Evolutionary conservation across 163 green algal species (phyloP), one percentile per base, ranked within the genome.

Genomic region (Scenedesmus sp.): DNA sequence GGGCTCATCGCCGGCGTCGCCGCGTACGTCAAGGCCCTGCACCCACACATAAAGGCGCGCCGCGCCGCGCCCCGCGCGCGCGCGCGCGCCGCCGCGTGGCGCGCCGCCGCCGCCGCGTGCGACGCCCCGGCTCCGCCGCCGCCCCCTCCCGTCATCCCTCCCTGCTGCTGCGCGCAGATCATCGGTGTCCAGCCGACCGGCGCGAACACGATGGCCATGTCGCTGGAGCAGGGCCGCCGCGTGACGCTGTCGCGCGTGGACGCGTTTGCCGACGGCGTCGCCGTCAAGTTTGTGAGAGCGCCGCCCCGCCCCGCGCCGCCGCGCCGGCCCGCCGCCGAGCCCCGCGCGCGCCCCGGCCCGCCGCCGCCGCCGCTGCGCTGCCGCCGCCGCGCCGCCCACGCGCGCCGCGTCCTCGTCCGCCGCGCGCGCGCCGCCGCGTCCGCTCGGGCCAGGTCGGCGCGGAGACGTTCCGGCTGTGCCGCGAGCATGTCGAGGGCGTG

Each of bases 151-250:
- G 54, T 63, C 54, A 63, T 63, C 9, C 54, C 54, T 36, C 50
- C 10, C 34, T 53, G 60, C 63, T 24, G 24, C 28, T 42, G 15
- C 63, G 39, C 26, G 10, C 82, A 88, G 80, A 63, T 99, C 11
- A 96, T 98, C 62, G 96, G 96, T 2, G 96, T 99, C 22, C 95
- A 99, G 90, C 96, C 96, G 3, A 87, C 83, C 7, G 96, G 96
- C 26, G 95, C 96, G 63, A 99, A 99, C 83, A 91, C 91, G 20
- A 99, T 99, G 96, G 91, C 96, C 22, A 84, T 94, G 60, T 94
- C 83, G 0, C 84, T 99, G 73, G 70, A 77, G 18, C 69, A 80
- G 26, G 96, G 96, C 15, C 33, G 90, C 75, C 87, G 93, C 5
- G 85, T 97, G 24, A 89, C 86, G 15, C 89, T 98, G 62, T 86